Percentiles rank a stretch among this genome's conserved stretches.
Conservation (phyloP, 1,284 basidiomycete genomes). For the Filobasidium uniguttulatum region DNA sequence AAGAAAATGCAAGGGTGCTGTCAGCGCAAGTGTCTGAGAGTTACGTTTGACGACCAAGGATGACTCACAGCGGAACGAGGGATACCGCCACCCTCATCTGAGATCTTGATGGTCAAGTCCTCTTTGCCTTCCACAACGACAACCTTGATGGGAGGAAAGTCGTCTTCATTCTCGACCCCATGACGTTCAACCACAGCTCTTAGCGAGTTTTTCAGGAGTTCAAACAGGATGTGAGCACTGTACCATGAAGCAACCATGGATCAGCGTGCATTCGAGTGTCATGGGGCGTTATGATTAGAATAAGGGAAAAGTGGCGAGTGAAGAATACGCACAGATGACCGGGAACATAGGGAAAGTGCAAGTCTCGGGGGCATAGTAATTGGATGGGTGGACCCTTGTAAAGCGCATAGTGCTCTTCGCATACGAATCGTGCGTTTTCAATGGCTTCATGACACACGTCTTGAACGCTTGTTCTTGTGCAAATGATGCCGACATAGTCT, state of each 20-base stretch:
- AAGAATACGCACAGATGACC: conserved; percentile 54
- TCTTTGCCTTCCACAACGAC: conserved; percentile 84
- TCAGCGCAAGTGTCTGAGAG: neutral
- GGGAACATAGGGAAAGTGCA: conserved; percentile 90
- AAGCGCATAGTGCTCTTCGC: conserved; percentile 90
- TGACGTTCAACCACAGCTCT: conserved; percentile 91
- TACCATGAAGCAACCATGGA: neutral
- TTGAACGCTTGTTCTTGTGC: conserved; percentile 84
- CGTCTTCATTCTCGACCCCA: conserved; percentile 57
- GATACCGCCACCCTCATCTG: conserved; percentile 92
- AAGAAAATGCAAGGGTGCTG: neutral
- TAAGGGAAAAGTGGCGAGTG: no score
- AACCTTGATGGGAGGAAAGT: conserved; percentile 88
- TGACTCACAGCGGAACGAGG: conserved; percentile 54
- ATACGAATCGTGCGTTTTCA: conserved; percentile 95
- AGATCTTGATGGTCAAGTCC: conserved; percentile 98
- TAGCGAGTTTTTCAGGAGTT: conserved; percentile 96
- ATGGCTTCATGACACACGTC: conserved; percentile 97
- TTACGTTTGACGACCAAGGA: no score
- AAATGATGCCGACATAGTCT: conserved; percentile 97
- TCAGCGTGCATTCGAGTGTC: neutral
- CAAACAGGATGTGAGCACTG: conserved; percentile 81
- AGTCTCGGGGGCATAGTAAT: conserved; percentile 77
- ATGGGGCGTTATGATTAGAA: neutral
- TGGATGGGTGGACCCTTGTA: conserved; percentile 95